Evolutionary conservation across 495 filamentous ascomycete species (phyloP).

Genomic region (Hamigera avellanea): DNA sequence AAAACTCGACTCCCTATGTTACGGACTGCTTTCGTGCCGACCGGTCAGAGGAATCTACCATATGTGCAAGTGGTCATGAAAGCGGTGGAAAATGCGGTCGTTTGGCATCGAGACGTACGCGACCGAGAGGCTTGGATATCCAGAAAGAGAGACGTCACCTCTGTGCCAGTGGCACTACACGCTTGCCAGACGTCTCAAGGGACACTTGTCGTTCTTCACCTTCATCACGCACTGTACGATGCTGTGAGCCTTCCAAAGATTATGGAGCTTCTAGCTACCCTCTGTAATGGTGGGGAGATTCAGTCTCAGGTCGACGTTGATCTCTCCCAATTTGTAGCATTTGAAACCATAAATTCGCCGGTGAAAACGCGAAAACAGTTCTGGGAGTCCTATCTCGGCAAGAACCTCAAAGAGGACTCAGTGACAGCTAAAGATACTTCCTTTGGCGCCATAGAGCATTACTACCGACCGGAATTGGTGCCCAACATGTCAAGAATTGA

Average conservation of each 20-base stretch:
- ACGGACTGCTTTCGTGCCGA: slow-evolving; percentile 20
- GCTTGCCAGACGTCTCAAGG: slow-evolving; percentile 12
- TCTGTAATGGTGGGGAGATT: slow-evolving; percentile 7
- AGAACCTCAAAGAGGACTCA: slow-evolving; percentile 2
- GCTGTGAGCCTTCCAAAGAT: slow-evolving; percentile 20
- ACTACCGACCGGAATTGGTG: slow-evolving; percentile 20
- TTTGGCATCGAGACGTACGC: slow-evolving; percentile 14
- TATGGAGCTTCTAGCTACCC: slow-evolving; percentile 9
- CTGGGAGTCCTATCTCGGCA: slow-evolving; percentile 21
- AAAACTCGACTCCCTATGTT: slow-evolving; percentile 13
- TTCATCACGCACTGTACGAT: slow-evolving; percentile 29
- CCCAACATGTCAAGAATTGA: slow-evolving; percentile 16
- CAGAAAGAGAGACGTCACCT: slow-evolving; percentile 7
- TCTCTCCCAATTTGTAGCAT: slow-evolving; percentile 18
- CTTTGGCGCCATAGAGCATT: slow-evolving; percentile 12
- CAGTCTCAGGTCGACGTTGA: slow-evolving; percentile 5
- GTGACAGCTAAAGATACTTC: slow-evolving; percentile 1
- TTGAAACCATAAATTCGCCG: slow-evolving; percentile 18
- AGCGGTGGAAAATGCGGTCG: slow-evolving; percentile 9
- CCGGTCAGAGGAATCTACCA: slow-evolving; percentile 5
- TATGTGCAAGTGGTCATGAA: slow-evolving; percentile 18
- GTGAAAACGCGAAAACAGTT: slow-evolving; percentile 15
- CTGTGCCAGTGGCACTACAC: slow-evolving; percentile 15
- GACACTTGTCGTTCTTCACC: slow-evolving; percentile 16
- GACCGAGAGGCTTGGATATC: slow-evolving; percentile 2